Base-by-base conservation (phyloP, 495 filamentous ascomycete genomes). In the Podospora anserina region DNA sequence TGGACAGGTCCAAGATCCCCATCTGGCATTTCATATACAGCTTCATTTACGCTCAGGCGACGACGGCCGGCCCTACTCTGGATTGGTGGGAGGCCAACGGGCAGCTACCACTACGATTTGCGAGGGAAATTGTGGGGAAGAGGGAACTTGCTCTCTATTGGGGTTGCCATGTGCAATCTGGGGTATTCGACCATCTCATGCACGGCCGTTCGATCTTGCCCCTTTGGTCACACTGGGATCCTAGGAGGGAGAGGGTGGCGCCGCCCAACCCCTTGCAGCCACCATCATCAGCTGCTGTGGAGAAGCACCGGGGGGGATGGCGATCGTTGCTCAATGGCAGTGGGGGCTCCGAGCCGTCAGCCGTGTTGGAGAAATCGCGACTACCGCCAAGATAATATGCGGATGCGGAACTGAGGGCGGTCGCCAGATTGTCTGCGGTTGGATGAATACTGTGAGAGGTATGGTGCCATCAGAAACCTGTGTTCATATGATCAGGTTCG, bases 21-120 rank as follows among this genome's bases (percentile, higher is more conserved):
- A 78, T 72, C 75, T 69, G 69, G 63, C 72, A 63, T 71, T 66
- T 76, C 76, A 76, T 77, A 78, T 74, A 69, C 72, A 74, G 68
- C 71, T 70, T 76, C 75, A 77, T 78, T 79, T 82, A 66, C 66
- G 68, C 69, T 76, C 75, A 74, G 76, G 71, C 66, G 63, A 73
- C 65, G 69, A 54, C 70, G 63, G 59, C 66, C 70, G 70, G 70
- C 60, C 74, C 72, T 71, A 74, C 49, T 44, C 53, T 64, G 69
- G 69, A 78, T 76, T 75, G 76, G 74, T 68, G 59, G 53, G 26
- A 3, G 11, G 61, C 3, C 44, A 55, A 61, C 64, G 67, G 68
- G 54, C 39, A 27, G 53, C 63, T 34, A 49, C 64, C 56, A 64
- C 18, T n/a, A 44, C 61, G 69, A 65, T 55, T 58, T 23, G 61